Evolutionary conservation across 441 rosid species (phyloP).

Genomic region (Eugenia klotzschiana): DNA sequence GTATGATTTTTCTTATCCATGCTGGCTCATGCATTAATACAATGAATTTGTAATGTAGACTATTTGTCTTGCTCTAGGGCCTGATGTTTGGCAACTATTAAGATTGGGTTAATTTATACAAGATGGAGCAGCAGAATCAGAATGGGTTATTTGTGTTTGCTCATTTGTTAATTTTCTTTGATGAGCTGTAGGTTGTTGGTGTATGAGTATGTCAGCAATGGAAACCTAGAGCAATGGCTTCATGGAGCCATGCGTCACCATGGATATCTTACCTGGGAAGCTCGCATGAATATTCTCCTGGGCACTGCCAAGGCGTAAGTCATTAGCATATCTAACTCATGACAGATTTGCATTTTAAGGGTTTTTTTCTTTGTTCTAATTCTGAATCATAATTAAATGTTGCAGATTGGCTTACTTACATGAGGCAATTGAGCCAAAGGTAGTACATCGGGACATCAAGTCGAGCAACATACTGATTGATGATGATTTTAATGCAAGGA

Average conservation of each 20-base stretch:
- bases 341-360: not conserved
- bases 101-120: not conserved
- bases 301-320: conserved; percentile 14
- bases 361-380: not conserved
- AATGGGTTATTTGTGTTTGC: not conserved
- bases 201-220: conserved; percentile 7
- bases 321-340: not conserved
- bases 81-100: not conserved
- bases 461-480: conserved; percentile 9
- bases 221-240: conserved; percentile 13
- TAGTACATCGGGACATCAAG: conserved; percentile 9
- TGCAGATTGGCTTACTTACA: conserved; percentile 9
- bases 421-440: conserved; percentile 9
- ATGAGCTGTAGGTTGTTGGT: conserved; percentile 2
- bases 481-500: conserved; percentile 5
- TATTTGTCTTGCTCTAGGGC: not conserved
- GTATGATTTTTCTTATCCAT: not conserved
- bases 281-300: conserved; percentile 7
- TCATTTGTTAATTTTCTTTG: not conserved
- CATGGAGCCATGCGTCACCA: conserved; percentile 11
- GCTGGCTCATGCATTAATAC: not conserved
- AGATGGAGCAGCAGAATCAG: not conserved
- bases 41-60: not conserved
- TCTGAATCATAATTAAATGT: not conserved
- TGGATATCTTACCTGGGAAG: conserved; percentile 11